Evolutionary conservation across 805 yeast species (phyloP).

Genomic region (Candida ulmi): DNA sequence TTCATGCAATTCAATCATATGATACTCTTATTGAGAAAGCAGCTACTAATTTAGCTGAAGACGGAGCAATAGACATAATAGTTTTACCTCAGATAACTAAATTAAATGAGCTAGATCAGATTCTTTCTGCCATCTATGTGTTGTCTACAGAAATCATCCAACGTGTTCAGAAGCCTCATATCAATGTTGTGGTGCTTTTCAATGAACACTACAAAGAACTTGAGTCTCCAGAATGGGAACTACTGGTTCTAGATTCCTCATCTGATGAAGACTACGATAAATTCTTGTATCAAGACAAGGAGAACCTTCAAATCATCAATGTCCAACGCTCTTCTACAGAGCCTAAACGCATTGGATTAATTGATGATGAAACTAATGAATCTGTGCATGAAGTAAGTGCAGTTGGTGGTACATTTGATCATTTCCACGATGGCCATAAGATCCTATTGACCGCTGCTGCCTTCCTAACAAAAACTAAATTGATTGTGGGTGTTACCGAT

Average conservation of each 20-base stretch:
- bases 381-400: conserved; percentile 40
- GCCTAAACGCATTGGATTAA: conserved; percentile 3
- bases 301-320: conserved; percentile 2
- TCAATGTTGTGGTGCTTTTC: conserved; percentile 17
- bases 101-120: conserved; percentile 16
- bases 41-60: conserved; percentile 3
- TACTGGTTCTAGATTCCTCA: conserved; percentile 9
- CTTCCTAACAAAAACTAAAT: conserved; percentile 44
- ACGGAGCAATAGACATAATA: conserved; percentile 17
- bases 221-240: conserved; percentile 15
- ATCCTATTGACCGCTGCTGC: conserved; percentile 70
- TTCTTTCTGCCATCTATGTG: conserved; percentile 18
- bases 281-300: conserved; percentile 9
- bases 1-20: conserved; percentile 13
- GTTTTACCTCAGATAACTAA: conserved; percentile 11
- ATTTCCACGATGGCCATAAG: conserved; percentile 92
- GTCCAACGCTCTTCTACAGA: conserved; percentile 5
- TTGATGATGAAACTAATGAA: conserved; percentile 16
- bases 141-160: conserved; percentile 12
- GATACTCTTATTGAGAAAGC: conserved; percentile 16
- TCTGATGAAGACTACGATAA: conserved; percentile 8
- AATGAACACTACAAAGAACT: conserved; percentile 19
- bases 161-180: conserved; percentile 5
- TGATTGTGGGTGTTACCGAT: conserved; percentile 85
- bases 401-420: conserved; percentile 97